Conservation (phyloP, 164 flowering plant genomes). For the Kingdonia uniflora region DNA sequence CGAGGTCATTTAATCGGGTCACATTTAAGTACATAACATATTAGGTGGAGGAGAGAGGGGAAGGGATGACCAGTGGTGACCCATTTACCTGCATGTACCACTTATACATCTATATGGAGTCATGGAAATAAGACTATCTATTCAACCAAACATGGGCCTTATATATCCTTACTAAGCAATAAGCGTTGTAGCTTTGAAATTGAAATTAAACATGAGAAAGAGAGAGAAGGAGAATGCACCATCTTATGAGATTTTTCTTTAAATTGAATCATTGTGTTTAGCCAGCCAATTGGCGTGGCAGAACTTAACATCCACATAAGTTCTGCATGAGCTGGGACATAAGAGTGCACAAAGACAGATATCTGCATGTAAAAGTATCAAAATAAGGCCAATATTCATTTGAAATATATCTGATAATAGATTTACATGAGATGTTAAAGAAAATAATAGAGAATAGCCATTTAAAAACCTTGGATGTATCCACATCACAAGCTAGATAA, state of each 20-base stretch:
- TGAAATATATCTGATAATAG: background rate
- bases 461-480: conserved; percentile 77
- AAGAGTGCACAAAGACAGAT: conserved; percentile 95
- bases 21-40: too few species aligned
- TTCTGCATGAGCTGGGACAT: conserved; percentile 91
- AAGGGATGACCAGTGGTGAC: too few species aligned
- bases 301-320: conserved; percentile 92
- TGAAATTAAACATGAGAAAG: conserved; percentile 1
- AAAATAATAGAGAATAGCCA: background rate
- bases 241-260: conserved; percentile 94
- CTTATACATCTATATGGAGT: too few species aligned
- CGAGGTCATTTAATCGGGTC: too few species aligned
- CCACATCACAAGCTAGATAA: conserved; percentile 92
- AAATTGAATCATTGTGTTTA: conserved; percentile 92
- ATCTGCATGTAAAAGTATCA: conserved; percentile 43
- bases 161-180: too few species aligned
- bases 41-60: too few species aligned
- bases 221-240: conserved; percentile 37
- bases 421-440: background rate
- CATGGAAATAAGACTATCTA: too few species aligned
- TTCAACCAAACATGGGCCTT: too few species aligned
- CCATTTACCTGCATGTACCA: too few species aligned
- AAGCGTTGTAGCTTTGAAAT: conserved; percentile 3
- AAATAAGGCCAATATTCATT: background rate
- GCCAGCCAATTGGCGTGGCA: conserved; percentile 87